These are phyloP conservation scores for Oryza nivara DNA, from an alignment of 176 grass and related monocot species.

Conservation along the genomic window DNA sequence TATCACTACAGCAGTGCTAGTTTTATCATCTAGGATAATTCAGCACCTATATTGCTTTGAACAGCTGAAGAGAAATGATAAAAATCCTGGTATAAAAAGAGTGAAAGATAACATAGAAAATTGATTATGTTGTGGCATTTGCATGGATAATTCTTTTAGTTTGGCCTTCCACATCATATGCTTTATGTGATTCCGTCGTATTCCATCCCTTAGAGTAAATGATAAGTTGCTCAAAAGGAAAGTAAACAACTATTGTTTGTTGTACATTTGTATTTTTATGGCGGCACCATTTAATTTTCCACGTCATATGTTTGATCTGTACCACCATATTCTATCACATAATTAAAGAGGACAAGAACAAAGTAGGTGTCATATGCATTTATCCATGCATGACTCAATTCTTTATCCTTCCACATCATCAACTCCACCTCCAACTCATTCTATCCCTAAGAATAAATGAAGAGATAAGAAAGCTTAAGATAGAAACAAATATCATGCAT, in stretches of 20 bases:
- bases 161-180: not conserved
- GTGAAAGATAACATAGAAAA: no score
- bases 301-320: not conserved
- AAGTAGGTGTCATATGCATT: not conserved
- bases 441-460: not conserved
- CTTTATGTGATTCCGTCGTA: not conserved
- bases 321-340: not conserved
- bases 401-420: not conserved
- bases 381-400: not conserved
- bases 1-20: not conserved
- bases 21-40: not conserved
- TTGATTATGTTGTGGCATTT: no score
- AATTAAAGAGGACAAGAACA: constrained; percentile 27
- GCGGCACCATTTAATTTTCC: not conserved
- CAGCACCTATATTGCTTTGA: not conserved
- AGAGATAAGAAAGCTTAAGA: not conserved
- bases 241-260: not conserved
- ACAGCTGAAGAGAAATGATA: not conserved
- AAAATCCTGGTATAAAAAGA: no score
- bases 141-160: not conserved
- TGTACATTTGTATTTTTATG: not conserved
- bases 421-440: not conserved
- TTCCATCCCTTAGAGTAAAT: not conserved
- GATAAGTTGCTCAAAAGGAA: not conserved
- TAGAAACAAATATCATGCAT: not conserved